These are phyloP conservation scores for Lepidium africanum DNA, from an alignment of 345 rosid genomes.

Conservation along the genomic window DNA sequence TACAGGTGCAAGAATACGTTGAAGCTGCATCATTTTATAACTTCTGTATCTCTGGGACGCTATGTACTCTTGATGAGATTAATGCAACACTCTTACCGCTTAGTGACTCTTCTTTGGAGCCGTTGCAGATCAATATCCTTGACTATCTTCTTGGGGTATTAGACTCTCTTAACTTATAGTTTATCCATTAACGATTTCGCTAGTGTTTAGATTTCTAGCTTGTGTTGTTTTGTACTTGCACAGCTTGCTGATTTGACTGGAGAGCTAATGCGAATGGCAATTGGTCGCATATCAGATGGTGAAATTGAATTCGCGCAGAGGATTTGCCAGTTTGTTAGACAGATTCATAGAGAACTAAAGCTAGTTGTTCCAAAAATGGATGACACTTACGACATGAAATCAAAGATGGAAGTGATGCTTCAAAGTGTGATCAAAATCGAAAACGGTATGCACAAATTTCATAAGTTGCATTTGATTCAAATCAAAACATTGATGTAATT, in stretches of 20 bases:
- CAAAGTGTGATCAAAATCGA: slow-evolving; percentile 91
- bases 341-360: slow-evolving; percentile 70
- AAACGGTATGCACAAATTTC: slow-evolving; percentile 45
- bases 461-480: neutral
- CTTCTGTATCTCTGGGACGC: slow-evolving; percentile 66
- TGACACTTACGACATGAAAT: slow-evolving; percentile 75
- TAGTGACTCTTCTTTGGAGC: slow-evolving; percentile 60
- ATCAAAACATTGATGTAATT: neutral
- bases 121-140: slow-evolving; percentile 78
- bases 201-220: neutral
- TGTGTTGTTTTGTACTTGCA: neutral
- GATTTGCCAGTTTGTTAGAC: slow-evolving; percentile 71
- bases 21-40: slow-evolving; percentile 91
- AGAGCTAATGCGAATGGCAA: slow-evolving; percentile 94
- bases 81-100: slow-evolving; percentile 57
- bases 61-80: slow-evolving; percentile 66
- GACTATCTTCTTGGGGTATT: slow-evolving; percentile 90
- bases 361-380: slow-evolving; percentile 83
- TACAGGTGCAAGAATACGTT: slow-evolving; percentile 87
- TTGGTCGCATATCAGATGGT: slow-evolving; percentile 84
- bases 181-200: neutral
- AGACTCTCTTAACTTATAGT: neutral
- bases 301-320: slow-evolving; percentile 73
- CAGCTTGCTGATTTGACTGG: slow-evolving; percentile 98
- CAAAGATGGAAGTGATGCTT: slow-evolving; percentile 86